phyloP scores from a whole-genome alignment of 2,329 filamentous ascomycete genomes.

The Fusarium mangiferae region DNA sequence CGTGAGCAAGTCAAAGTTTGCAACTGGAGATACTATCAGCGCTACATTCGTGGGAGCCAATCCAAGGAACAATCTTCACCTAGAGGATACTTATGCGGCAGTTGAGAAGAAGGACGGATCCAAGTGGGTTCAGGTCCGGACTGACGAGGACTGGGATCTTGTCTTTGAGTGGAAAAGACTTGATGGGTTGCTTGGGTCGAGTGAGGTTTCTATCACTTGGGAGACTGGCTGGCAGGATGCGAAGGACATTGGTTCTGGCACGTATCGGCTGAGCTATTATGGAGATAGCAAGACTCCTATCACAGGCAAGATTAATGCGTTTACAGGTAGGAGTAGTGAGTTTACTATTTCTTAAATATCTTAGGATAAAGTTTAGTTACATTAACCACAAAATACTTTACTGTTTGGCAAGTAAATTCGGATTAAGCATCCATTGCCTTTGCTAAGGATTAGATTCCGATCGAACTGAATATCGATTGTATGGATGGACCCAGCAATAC shows the following conservation, averaged over 20 bases:
- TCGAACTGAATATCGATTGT: no score
- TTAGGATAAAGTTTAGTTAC: rapidly evolving
- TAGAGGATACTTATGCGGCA: neutral
- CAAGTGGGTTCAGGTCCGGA: neutral
- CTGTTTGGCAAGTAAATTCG: no score
- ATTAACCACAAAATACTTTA: neutral
- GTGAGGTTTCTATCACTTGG: neutral
- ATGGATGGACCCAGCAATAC: neutral
- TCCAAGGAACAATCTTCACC: neutral
- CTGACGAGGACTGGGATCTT: slow-evolving; percentile 12
- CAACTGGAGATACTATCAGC: neutral
- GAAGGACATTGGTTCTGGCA: neutral
- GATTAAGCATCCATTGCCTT: no score
- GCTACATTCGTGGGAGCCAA: slow-evolving; percentile 1
- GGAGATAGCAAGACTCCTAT: slow-evolving; percentile 8
- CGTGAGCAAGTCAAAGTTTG: neutral
- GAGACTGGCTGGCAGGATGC: slow-evolving; percentile 9
- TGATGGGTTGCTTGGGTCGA: neutral
- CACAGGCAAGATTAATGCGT: neutral
- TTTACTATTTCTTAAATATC: neutral
- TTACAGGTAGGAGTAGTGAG: neutral
- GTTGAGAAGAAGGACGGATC: slow-evolving; percentile 1
- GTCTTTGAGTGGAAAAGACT: slow-evolving; percentile 10
- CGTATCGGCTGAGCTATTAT: neutral
- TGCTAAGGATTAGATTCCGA: no score